Conservation (phyloP, 1,284 basidiomycete species). For the Exobasidium cylindrosporum region DNA sequence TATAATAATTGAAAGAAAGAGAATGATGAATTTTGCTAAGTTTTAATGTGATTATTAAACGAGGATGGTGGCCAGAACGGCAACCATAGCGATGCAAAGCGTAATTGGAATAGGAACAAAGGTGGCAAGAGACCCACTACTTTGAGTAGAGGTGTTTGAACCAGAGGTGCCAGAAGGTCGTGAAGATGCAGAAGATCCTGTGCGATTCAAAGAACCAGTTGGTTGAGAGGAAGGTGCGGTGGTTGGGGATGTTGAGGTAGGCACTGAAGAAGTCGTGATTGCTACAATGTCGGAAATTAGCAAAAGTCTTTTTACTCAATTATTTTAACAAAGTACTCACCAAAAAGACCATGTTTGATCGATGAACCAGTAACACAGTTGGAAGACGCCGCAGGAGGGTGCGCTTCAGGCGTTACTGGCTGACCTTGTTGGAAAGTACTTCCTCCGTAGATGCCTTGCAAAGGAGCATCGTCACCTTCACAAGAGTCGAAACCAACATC, state of each 20-base stretch:
- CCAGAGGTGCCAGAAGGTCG: too few relatives aligned
- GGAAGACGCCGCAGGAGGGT: slow-evolving; percentile 23
- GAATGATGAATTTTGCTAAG: too few relatives aligned
- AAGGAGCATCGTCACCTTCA: slow-evolving; percentile 34
- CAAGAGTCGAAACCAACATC: slow-evolving; percentile 41
- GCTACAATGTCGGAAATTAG: background rate
- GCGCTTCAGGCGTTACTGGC: slow-evolving; percentile 24
- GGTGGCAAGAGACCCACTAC: background rate
- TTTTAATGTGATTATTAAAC: background rate
- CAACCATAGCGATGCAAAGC: background rate
- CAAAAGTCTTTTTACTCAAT: too few relatives aligned
- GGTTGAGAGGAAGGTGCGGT: too few relatives aligned
- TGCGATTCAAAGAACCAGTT: too few relatives aligned
- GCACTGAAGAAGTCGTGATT: background rate
- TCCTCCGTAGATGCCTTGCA: slow-evolving; percentile 42
- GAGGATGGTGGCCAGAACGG: background rate
- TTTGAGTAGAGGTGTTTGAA: background rate
- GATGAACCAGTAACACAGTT: slow-evolving; percentile 25
- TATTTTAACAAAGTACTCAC: too few relatives aligned
- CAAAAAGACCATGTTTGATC: slow-evolving; percentile 17
- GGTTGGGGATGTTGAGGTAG: background rate
- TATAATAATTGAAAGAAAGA: too few relatives aligned
- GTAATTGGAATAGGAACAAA: background rate
- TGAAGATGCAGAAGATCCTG: too few relatives aligned
- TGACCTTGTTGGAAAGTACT: slow-evolving; percentile 48